Evolutionary conservation across 2,329 filamentous ascomycete genomes (phyloP).

Genomic region (Alternaria burnsii): DNA sequence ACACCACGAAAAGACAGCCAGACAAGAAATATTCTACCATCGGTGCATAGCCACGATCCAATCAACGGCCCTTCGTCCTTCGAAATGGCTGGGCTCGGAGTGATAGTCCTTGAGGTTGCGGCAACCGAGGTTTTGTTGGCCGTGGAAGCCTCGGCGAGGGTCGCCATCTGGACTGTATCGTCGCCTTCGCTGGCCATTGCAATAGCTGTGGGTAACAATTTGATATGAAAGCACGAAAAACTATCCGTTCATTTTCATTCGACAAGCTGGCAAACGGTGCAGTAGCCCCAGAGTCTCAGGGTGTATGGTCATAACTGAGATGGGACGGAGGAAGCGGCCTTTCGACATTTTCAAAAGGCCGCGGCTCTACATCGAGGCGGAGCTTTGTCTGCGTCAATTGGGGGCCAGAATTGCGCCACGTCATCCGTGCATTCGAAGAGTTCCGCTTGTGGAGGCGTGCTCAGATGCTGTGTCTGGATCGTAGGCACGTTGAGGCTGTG

Average conservation of each 20-base stretch:
- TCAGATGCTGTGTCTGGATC: slow-evolving; percentile 17
- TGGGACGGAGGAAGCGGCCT: slow-evolving; percentile 17
- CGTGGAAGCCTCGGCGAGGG: slow-evolving; percentile 2
- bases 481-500: slow-evolving; percentile 21
- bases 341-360: slow-evolving; percentile 27
- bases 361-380: slow-evolving; percentile 34
- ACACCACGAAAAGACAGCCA: neutral
- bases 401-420: slow-evolving; percentile 31
- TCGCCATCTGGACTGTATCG: slow-evolving; percentile 8
- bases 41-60: slow-evolving; percentile 41
- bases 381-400: slow-evolving; percentile 23
- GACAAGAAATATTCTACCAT: slow-evolving; percentile 23
- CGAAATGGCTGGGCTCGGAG: slow-evolving; percentile 8
- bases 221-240: no score
- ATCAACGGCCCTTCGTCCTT: slow-evolving; percentile 11
- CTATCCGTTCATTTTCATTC: neutral
- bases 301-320: neutral
- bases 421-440: slow-evolving; percentile 25
- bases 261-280: neutral
- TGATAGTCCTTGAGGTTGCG: slow-evolving; percentile 4
- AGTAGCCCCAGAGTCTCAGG: neutral
- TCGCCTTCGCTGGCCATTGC: slow-evolving; percentile 12
- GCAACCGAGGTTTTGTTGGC: slow-evolving; percentile 4
- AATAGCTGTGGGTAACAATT: neutral
- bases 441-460: slow-evolving; percentile 10